Evolutionary conservation across 495 filamentous ascomycete genomes (phyloP), one percentile per base, ranked within the genome.

Genomic region (Aspergillus taichungensis): DNA sequence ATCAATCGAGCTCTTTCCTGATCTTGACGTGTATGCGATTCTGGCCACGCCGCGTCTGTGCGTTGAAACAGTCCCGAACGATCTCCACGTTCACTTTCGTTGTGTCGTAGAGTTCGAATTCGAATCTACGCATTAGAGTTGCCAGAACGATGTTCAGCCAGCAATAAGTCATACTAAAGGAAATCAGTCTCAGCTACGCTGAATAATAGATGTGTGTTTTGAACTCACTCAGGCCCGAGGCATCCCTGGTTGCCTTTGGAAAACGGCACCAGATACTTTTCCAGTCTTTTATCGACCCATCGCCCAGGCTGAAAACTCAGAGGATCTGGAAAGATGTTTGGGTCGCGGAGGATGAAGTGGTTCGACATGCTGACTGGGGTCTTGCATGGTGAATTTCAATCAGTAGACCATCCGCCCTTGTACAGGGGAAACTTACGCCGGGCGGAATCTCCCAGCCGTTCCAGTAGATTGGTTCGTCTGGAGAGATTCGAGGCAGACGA

Each of bases 231-330:
- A 45, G 64, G 62, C 6, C 74, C 76, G 3, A 69, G n/a, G 53
- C 77, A 80, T 6, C 48, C 51, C n/a, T 72, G 52, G 6, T 44
- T 56, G 0, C 77, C 77, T 14, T 71, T 70, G 1, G 56, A 53
- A 32, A 74, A 74, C 1, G 71, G 48, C 1, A 74, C 52, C 11
- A 76, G 50, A 45, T 65, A 72, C 43, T 55, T 55, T 6, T 64
- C 54, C 1, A 51, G 45, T 8, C 24, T 37, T 6, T 9, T 42
- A 1, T 60, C 48, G 11, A 76, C 42, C 71, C 72, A 77, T 1
- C 75, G 62, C 29, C 71, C 61, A 0, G 74, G 74, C 3, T 46
- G 51, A 48, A 78, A 77, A 0, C 34, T 35, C 7, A 50, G 13
- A 12, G 68, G 67, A 0, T 71, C 45, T 0, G 63, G 61, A 40